Evolutionary conservation across 495 filamentous ascomycete species (phyloP).

Genomic region (Aspergillus nidulans): DNA sequence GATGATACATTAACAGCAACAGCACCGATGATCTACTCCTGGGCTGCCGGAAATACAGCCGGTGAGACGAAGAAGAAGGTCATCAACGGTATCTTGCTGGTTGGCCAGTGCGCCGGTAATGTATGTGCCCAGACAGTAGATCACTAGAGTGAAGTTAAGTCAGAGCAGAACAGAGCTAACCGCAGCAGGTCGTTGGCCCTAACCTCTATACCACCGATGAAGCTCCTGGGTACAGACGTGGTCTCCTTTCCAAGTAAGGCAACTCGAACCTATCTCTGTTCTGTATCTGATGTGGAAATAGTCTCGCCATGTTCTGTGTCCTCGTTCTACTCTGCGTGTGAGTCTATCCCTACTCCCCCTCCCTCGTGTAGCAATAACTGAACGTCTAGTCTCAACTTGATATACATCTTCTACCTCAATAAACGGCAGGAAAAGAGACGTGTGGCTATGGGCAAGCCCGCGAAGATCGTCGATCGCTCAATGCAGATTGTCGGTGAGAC

Average conservation of each 20-base stretch:
- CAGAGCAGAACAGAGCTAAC: constrained; percentile 2
- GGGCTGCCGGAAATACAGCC: constrained; percentile 58
- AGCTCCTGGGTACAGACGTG: constrained; percentile 49
- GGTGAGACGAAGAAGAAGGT: constrained; percentile 62
- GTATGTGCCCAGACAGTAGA: constrained; percentile 32
- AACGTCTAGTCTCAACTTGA: constrained; percentile 26
- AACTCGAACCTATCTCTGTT: neutral
- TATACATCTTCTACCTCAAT: constrained; percentile 47
- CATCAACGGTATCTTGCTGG: constrained; percentile 52
- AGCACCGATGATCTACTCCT: constrained; percentile 59
- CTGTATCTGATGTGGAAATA: neutral
- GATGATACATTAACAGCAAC: constrained; percentile 29
- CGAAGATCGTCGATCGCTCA: constrained; percentile 33
- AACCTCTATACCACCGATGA: constrained; percentile 55
- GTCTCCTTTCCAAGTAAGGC: constrained; percentile 47
- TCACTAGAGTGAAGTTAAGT: too few species aligned
- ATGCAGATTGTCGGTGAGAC: constrained; percentile 39
- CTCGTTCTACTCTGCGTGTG: constrained; percentile 44
- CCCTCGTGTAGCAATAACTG: neutral
- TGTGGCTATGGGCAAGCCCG: constrained; percentile 47
- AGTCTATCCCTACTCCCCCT: constrained; percentile 11
- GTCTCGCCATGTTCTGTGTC: constrained; percentile 51
- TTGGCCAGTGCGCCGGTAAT: constrained; percentile 57
- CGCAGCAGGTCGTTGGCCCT: constrained; percentile 47
- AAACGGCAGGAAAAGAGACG: constrained; percentile 44